A percentile compares a stretch with the other conserved stretches of the same genome.
These are phyloP conservation scores for Verruconis gallopava DNA, from an alignment of 2,329 filamentous ascomycete species.

Conservation along the genomic window DNA sequence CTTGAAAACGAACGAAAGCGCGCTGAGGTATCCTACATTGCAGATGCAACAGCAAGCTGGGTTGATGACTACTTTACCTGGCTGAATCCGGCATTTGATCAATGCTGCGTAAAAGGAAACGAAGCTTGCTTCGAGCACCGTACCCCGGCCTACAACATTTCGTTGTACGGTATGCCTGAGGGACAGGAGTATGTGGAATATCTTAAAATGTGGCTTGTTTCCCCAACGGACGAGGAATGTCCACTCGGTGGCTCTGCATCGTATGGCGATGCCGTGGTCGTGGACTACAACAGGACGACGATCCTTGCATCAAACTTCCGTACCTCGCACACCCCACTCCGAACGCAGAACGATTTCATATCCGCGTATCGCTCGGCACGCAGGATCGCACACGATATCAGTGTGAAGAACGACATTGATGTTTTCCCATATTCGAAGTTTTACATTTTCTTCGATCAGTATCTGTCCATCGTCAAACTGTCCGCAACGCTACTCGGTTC, in stretches of 20 bases:
- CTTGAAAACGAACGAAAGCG: conserved; percentile 91
- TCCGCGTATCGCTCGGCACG: conserved; percentile 77
- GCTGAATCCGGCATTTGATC: conserved; percentile 76
- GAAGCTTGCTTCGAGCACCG: conserved; percentile 65
- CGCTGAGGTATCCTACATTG: conserved; percentile 73
- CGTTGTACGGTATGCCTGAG: conserved; percentile 81
- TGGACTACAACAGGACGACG: conserved; percentile 53
- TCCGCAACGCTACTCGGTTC: conserved; percentile 69
- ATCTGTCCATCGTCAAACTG: conserved; percentile 68
- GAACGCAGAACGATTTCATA: conserved; percentile 87
- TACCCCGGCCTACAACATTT: conserved; percentile 76
- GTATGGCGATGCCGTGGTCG: conserved; percentile 71
- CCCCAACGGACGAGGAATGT: conserved; percentile 72
- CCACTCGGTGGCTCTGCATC: conserved; percentile 79
- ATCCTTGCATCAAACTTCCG: conserved; percentile 84
- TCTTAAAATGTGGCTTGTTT: conserved; percentile 65
- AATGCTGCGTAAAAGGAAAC: conserved; percentile 52
- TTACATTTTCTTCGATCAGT: conserved; percentile 99
- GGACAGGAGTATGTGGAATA: conserved; percentile 84
- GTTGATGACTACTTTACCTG: conserved; percentile 93
- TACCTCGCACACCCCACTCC: conserved; percentile 74
- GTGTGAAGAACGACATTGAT: conserved; percentile 55
- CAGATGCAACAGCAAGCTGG: conserved; percentile 85
- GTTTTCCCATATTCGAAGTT: conserved; percentile 96
- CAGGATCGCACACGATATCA: conserved; percentile 70